Conservation (phyloP, 1,284 basidiomycete genomes). For the Cutaneotrichosporon spelunceum region DNA sequence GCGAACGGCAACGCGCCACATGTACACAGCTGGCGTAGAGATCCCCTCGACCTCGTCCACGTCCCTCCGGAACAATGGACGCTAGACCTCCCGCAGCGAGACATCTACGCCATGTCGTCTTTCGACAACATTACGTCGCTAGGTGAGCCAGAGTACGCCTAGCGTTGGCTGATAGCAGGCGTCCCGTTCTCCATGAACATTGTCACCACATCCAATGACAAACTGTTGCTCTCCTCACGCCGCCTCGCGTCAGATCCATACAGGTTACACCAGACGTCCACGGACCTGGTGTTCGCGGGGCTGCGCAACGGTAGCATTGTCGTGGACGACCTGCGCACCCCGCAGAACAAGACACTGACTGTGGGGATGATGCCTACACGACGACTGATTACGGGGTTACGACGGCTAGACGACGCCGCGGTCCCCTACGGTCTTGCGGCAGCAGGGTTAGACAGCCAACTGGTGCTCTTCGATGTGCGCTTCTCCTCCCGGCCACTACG, state of each 20-base stretch:
- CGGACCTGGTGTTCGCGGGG: conserved; percentile 36
- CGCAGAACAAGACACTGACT: conserved; percentile 10
- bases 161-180: conserved; percentile 23
- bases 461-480: conserved; percentile 42
- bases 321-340: conserved; percentile 34
- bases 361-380: conserved; percentile 23
- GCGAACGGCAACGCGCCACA: conserved; percentile 38
- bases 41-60: conserved; percentile 17
- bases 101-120: conserved; percentile 33
- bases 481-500: conserved; percentile 30
- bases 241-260: conserved; percentile 34
- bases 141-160: conserved; percentile 27
- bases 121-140: conserved; percentile 39
- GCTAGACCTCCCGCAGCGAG: conserved; percentile 29
- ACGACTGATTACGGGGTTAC: conserved; percentile 40
- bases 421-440: conserved; percentile 45
- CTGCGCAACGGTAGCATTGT: conserved; percentile 26
- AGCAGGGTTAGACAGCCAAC: conserved; percentile 37
- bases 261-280: conserved; percentile 31
- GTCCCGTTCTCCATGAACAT: conserved; percentile 22
- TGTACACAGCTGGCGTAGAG: conserved; percentile 33
- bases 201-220: conserved; percentile 20
- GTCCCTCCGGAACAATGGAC: conserved; percentile 24
- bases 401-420: conserved; percentile 37
- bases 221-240: conserved; percentile 20